Percentiles rank a stretch among this genome's conserved stretches.
These are phyloP conservation scores for Penicillium lividum DNA, from an alignment of 495 filamentous ascomycete species.

Conservation along the genomic window DNA sequence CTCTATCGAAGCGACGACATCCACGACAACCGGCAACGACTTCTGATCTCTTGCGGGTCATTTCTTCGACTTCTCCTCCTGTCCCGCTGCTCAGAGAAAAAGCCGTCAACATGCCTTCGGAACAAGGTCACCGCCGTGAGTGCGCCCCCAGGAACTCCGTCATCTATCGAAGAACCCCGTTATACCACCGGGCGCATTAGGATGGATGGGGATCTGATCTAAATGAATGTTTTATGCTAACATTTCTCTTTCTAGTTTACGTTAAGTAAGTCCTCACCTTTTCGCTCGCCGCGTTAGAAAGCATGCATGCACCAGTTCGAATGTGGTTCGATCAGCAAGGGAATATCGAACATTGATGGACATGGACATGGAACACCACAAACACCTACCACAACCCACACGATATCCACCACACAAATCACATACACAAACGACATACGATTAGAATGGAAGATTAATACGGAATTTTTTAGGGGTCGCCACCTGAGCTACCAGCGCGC, in stretches of 20 bases:
- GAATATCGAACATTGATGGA: conserved; percentile 14
- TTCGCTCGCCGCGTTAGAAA: conserved; percentile 23
- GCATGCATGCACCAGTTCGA: conserved; percentile 21
- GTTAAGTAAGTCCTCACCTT: conserved; percentile 74
- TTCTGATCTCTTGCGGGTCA: conserved; percentile 52
- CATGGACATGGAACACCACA: conserved; percentile 1
- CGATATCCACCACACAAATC: conserved; percentile 4
- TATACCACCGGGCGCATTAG: conserved; percentile 19
- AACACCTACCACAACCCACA: conserved; percentile 4
- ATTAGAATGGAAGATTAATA: conserved; percentile 36
- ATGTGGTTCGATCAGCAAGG: conserved; percentile 14
- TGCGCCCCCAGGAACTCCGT: conserved; percentile 28
- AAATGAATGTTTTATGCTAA: conserved; percentile 34
- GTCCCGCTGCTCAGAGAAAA: conserved; percentile 49
- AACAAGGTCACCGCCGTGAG: conserved; percentile 84
- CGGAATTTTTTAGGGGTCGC: conserved; percentile 66
- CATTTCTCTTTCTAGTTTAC: conserved; percentile 64
- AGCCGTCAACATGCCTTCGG: conserved; percentile 74
- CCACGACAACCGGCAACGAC: conserved; percentile 51
- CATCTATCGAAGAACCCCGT: conserved; percentile 13
- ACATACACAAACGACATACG: conserved; percentile 7
- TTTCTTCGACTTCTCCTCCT: conserved; percentile 52
- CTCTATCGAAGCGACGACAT: conserved; percentile 52
- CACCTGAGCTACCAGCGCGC: conserved; percentile 93
- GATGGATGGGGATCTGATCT: conserved; percentile 13